A percentile compares a stretch with the other conserved stretches of the same genome.
phyloP scores from a whole-genome alignment of 2,329 filamentous ascomycete genomes.

The Sordariomycetes sp. region DNA sequence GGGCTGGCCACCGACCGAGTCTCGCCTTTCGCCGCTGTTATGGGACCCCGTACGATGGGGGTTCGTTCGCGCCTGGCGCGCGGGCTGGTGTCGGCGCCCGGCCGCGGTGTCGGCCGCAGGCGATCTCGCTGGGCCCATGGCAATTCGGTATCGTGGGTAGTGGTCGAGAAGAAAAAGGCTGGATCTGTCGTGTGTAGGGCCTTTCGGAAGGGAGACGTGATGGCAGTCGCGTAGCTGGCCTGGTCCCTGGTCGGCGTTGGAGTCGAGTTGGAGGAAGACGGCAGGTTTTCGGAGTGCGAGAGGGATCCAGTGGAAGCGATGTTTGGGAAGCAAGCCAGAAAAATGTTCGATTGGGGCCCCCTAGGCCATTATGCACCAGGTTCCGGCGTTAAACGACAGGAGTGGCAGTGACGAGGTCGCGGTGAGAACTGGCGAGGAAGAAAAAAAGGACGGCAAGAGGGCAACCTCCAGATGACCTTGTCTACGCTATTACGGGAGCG shows the following conservation, averaged over 20 bases:
- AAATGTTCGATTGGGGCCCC: constrained; percentile 6
- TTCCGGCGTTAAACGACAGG: neutral
- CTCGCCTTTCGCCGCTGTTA: constrained; percentile 28
- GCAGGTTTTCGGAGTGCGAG: neutral
- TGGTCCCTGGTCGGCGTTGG: neutral
- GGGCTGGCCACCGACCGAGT: constrained; percentile 35
- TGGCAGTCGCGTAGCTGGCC: neutral
- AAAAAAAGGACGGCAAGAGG: constrained; percentile 1
- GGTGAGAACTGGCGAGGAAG: neutral
- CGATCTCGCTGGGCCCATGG: constrained; percentile 43
- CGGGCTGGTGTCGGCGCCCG: constrained; percentile 47
- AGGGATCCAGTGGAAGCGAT: neutral
- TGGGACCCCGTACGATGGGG: constrained; percentile 35
- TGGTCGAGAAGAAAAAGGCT: neutral
- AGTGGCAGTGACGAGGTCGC: neutral
- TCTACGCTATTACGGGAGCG: constrained; percentile 1
- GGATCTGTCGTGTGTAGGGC: neutral
- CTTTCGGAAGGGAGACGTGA: neutral
- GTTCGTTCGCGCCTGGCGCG: constrained; percentile 53
- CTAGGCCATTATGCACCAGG: constrained; percentile 10
- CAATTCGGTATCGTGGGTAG: constrained; percentile 5
- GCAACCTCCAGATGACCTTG: constrained; percentile 2
- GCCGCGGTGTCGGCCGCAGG: constrained; percentile 27
- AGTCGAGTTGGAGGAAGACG: neutral
- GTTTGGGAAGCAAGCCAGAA: neutral